Evolutionary conservation across 495 filamentous ascomycete species (phyloP), one percentile per base, ranked within the genome.

Genomic region (Cercophora samala): DNA sequence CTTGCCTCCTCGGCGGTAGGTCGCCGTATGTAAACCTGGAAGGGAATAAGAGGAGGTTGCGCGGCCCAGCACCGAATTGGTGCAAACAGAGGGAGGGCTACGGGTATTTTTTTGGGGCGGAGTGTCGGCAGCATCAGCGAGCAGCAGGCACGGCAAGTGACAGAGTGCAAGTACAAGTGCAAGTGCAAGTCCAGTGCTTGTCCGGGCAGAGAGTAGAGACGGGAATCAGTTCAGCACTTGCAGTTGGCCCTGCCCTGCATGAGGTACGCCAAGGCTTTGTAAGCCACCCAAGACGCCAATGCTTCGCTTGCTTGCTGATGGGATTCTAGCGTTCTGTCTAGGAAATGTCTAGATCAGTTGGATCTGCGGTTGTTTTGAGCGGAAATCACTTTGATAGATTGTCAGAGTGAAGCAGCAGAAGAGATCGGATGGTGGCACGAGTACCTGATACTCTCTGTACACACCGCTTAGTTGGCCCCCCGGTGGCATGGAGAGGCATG

Each of bases 261-360:
- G 58, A 62, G 64, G 53, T 65, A 17, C 64, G 68, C 68, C 64
- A 66, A 70, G 68, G n/a, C 68, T 70, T 62, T 56, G 61, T 52
- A 56, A 66, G 68, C 68, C 59, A 54, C 67, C 59, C 22, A 59
- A 17, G 60, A 19, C 58, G 24, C 25, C 58, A 60, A 60, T n/a
- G 24, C 21, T 60, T 60, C 58, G 22, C 58, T 60, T 60, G 58
- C 24, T 60, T 18, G 58, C 24, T 60, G 58, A 60, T 29, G 58
- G 58, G 58, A 60, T 25, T 60, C 58, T 56, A 21, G 54, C 19
- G 54, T 56, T 56, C 54, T 24, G 19, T 56, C 54, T 54, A 29
- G 26, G 15, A 1, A 46, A 46, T 46, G 5, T 46, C 15, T 46
- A 46, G 6, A 32, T 46, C 37, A 9, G 1, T 11, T 32, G 3